These are phyloP conservation scores for Magnolia changhungtana DNA, from an alignment of 164 flowering plant species.

Conservation along the genomic window DNA sequence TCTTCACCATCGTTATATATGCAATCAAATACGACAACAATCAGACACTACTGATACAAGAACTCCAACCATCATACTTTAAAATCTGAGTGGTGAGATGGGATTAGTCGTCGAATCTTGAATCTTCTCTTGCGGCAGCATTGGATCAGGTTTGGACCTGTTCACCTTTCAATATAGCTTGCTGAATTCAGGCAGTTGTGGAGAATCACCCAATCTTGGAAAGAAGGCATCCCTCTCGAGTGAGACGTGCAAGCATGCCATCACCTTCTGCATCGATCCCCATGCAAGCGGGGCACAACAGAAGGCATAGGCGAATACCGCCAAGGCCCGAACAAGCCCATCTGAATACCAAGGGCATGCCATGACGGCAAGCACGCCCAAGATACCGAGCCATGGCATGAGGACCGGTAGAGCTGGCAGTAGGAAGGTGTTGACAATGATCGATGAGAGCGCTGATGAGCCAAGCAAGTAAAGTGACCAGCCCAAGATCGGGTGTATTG, in stretches of 20 bases:
- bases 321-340: conserved; percentile 69
- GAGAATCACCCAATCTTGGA: conserved; percentile 53
- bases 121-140: background rate
- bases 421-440: conserved; percentile 52
- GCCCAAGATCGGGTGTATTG: conserved; percentile 80
- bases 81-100: background rate
- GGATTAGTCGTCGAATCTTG: background rate
- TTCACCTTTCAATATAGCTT: conserved; percentile 52
- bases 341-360: conserved; percentile 80
- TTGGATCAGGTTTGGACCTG: background rate
- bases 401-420: conserved; percentile 65
- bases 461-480: conserved; percentile 86
- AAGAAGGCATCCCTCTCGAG: conserved; percentile 66
- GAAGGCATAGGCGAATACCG: conserved; percentile 72
- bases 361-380: conserved; percentile 75
- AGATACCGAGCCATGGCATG: conserved; percentile 55
- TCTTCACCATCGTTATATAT: no score
- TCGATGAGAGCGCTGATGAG: conserved; percentile 46
- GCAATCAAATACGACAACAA: background rate
- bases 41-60: background rate
- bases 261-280: conserved; percentile 46
- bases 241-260: conserved; percentile 51
- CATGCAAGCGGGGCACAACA: conserved; percentile 67
- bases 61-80: no score
- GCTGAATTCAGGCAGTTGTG: conserved; percentile 48